Conservation (phyloP, 1,284 basidiomycete genomes). For the Chalciporus piperatoides region DNA sequence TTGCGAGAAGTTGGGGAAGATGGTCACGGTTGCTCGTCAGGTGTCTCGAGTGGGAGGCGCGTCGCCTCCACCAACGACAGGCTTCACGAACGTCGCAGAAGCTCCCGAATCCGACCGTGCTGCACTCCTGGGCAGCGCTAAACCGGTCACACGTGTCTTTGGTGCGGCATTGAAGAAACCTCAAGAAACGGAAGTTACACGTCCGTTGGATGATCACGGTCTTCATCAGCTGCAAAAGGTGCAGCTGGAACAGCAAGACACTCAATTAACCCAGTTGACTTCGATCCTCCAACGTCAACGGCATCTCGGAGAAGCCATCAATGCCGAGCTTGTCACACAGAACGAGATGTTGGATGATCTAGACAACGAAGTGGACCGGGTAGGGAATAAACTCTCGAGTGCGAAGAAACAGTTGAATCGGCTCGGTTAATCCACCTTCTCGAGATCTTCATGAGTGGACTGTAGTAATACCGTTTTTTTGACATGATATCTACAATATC, state of each 20-base stretch:
- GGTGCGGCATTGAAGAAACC: slow-evolving; percentile 55
- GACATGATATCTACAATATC: slow-evolving; percentile 8
- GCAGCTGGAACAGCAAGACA: slow-evolving; percentile 83
- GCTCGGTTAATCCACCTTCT: slow-evolving; percentile 43
- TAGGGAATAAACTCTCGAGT: slow-evolving; percentile 71
- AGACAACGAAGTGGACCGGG: slow-evolving; percentile 67
- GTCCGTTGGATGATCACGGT: slow-evolving; percentile 82
- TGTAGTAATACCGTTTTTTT: slow-evolving; percentile 24
- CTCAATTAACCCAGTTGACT: slow-evolving; percentile 74
- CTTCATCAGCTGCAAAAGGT: slow-evolving; percentile 76
- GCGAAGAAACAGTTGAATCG: slow-evolving; percentile 82
- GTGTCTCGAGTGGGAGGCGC: slow-evolving; percentile 37
- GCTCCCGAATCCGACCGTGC: slow-evolving; percentile 60
- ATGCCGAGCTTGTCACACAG: slow-evolving; percentile 79
- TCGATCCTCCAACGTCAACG: slow-evolving; percentile 84
- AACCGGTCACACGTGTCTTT: slow-evolving; percentile 76
- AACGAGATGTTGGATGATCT: slow-evolving; percentile 85
- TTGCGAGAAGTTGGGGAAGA: slow-evolving; percentile 76
- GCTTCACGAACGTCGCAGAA: slow-evolving; percentile 36
- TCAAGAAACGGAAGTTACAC: slow-evolving; percentile 81
- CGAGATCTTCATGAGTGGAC: slow-evolving; percentile 8
- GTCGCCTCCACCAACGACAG: slow-evolving; percentile 15
- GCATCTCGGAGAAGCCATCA: slow-evolving; percentile 85
- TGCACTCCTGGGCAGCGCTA: slow-evolving; percentile 47
- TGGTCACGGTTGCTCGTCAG: slow-evolving; percentile 69